phyloP scores from a whole-genome alignment of 805 yeast genomes.

The Phaffomyces antillensis region DNA sequence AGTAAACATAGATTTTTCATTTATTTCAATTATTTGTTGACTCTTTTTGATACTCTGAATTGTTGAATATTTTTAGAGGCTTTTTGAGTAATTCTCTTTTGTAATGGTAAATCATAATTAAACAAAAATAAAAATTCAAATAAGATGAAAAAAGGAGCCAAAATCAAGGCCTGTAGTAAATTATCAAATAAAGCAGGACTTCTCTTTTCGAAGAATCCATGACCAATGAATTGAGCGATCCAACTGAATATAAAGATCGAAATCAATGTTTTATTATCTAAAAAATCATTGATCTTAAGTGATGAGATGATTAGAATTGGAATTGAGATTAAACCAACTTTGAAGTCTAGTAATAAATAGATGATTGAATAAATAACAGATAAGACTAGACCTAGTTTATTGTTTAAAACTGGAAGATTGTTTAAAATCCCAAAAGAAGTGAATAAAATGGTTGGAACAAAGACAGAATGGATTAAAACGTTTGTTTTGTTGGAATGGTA shows the following conservation, averaged over 20 bases:
- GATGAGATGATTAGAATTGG: constrained; percentile 28
- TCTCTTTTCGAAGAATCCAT: constrained; percentile 69
- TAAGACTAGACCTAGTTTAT: constrained; percentile 41
- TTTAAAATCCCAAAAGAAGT: constrained; percentile 40
- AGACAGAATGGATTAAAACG: constrained; percentile 67
- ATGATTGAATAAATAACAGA: constrained; percentile 46
- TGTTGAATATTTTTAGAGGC: constrained; percentile 26
- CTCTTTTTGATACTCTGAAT: constrained; percentile 11
- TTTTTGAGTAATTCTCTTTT: constrained; percentile 25
- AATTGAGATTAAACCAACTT: constrained; percentile 40
- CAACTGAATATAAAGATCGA: constrained; percentile 51
- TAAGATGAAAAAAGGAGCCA: constrained; percentile 86
- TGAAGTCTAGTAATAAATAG: constrained; percentile 51
- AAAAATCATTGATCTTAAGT: constrained; percentile 20
- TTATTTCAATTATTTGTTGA: neutral
- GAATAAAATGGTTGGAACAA: constrained; percentile 71
- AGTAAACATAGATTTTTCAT: too few relatives aligned
- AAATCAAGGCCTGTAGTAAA: constrained; percentile 72
- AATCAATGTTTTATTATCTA: constrained; percentile 12
- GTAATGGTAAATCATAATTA: constrained; percentile 53
- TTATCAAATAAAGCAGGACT: constrained; percentile 88
- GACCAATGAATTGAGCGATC: constrained; percentile 85
- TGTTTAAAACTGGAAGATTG: constrained; percentile 19
- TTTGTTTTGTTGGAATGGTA: constrained; percentile 51
- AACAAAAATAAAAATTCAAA: constrained; percentile 65